Evolutionary conservation across 2,329 filamentous ascomycete species (phyloP), one percentile per base, ranked within the genome.

Genomic region (Curvularia hawaiiensis): DNA sequence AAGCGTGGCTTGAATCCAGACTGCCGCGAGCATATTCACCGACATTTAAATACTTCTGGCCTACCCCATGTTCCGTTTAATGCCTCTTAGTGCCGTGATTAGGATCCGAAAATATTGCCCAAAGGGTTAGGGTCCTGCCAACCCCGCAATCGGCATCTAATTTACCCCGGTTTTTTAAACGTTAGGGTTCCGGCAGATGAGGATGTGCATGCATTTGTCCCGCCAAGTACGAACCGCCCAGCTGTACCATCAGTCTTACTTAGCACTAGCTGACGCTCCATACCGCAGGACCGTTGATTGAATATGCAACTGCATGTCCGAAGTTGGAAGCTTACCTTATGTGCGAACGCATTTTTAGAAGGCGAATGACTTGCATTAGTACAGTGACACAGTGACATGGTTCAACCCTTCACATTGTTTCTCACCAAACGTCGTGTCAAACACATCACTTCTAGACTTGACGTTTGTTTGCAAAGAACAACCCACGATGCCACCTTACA

Each of bases 141-240:
- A 50, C 47, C 47, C 47, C 47, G 47, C 47, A 50, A 40, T 31
- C 24, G 47, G 47, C 47, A 28, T 6, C 16, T 11, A 18, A n/a
- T 30, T 50, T 50, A 40, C 47, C 47, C 47, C 47, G 8, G 47
- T 40, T 40, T 40, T 50, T 18, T 18, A 9, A 12, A 30, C n/a
- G 3, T 24, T 18, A 31, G 11, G 2, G 18, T 20, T n/a, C n/a
- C 35, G 47, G 47, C 47, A 50, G 35, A 50, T 50, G 47, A 16
- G 33, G 10, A 40, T 40, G 22, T 40, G 24, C n/a, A 18, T 20
- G 9, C 9, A 30, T 20, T 40, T 2, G 22, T 14, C n/a, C 16
- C 47, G 33, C 33, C 30, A 50, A 35, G n/a, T 28, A 20, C 22
- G 4, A 8, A 7, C 22, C 18, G 18, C 18, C 35, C 6, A 22